Percentiles rank a stretch among this genome's conserved stretches.
Evolutionary conservation across 768 basidiomycete genomes (phyloP).

Genomic region (Candolleomyces aberdarensis): DNA sequence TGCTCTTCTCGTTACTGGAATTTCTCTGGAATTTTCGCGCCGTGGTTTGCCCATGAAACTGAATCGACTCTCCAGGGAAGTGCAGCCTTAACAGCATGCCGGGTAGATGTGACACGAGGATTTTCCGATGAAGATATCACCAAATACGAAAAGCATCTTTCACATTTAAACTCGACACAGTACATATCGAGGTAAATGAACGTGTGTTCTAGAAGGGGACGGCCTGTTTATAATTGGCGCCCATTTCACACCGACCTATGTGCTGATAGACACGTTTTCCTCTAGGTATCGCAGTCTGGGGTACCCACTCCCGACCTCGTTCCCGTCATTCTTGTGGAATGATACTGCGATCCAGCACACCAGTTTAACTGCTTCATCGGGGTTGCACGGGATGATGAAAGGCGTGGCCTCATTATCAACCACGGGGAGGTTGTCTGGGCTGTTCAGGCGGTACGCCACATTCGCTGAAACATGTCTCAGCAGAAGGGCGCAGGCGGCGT

Average conservation of each 20-base stretch:
- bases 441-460: slow-evolving; percentile 52
- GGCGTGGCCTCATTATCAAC: not conserved
- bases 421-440: slow-evolving; percentile 27
- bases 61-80: not conserved
- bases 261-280: not conserved
- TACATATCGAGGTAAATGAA: slow-evolving; percentile 36
- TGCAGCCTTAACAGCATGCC: slow-evolving; percentile 7
- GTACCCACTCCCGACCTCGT: slow-evolving; percentile 6
- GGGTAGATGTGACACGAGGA: slow-evolving; percentile 59
- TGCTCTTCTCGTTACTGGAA: not conserved
- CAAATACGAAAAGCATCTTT: slow-evolving; percentile 39
- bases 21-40: not conserved
- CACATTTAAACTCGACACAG: slow-evolving; percentile 19
- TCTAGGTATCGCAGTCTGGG: not conserved
- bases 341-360: not conserved
- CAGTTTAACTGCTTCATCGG: not conserved
- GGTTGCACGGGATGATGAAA: not conserved
- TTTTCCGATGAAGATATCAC: slow-evolving; percentile 34
- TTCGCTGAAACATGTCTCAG: slow-evolving; percentile 44
- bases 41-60: not conserved
- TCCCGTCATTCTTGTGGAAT: slow-evolving; percentile 2
- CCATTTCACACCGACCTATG: not conserved
- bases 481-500: slow-evolving; percentile 29
- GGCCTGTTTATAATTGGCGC: not conserved
- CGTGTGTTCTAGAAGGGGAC: not conserved